Conservation (phyloP, 2,329 filamentous ascomycete genomes). For the Botrytis porri region DNA sequence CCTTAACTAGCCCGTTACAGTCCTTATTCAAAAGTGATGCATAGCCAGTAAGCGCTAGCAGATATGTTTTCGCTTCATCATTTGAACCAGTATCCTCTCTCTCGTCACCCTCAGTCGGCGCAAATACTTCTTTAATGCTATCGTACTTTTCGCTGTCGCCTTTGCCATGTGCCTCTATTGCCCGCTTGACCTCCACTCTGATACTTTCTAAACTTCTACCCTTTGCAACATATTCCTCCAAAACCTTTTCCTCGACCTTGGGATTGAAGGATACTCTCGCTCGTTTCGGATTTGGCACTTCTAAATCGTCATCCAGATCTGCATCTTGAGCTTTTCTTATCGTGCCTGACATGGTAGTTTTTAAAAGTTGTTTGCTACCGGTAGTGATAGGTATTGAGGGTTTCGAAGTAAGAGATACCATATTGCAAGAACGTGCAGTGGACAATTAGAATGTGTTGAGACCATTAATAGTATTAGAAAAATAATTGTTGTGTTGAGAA, state of each 20-base stretch:
- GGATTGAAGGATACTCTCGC: slow-evolving; percentile 37
- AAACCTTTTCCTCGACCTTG: slow-evolving; percentile 38
- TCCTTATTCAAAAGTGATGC: slow-evolving; percentile 58
- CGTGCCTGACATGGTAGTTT: slow-evolving; percentile 32
- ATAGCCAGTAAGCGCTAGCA: slow-evolving; percentile 61
- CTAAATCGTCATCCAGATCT: slow-evolving; percentile 31
- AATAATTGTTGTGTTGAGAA: background rate
- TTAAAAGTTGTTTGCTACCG: slow-evolving; percentile 34
- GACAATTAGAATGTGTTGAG: background rate
- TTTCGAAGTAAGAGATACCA: slow-evolving; percentile 15
- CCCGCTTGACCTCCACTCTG: slow-evolving; percentile 38
- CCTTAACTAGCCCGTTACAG: slow-evolving; percentile 57
- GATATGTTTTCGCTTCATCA: slow-evolving; percentile 52
- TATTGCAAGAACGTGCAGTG: slow-evolving; percentile 13
- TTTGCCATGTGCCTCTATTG: slow-evolving; percentile 53
- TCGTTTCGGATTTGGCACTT: slow-evolving; percentile 34
- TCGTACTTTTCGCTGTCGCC: slow-evolving; percentile 61
- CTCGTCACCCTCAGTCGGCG: slow-evolving; percentile 21
- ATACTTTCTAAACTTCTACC: slow-evolving; percentile 31
- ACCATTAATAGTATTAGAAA: slow-evolving; percentile 14
- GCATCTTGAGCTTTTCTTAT: slow-evolving; percentile 34
- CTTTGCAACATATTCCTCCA: slow-evolving; percentile 32
- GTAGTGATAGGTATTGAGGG: background rate
- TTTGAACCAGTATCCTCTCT: slow-evolving; percentile 32
- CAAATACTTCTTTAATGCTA: slow-evolving; percentile 57